Conservation (phyloP, 305 asterid genomes). For the Fraxinus albicans region DNA sequence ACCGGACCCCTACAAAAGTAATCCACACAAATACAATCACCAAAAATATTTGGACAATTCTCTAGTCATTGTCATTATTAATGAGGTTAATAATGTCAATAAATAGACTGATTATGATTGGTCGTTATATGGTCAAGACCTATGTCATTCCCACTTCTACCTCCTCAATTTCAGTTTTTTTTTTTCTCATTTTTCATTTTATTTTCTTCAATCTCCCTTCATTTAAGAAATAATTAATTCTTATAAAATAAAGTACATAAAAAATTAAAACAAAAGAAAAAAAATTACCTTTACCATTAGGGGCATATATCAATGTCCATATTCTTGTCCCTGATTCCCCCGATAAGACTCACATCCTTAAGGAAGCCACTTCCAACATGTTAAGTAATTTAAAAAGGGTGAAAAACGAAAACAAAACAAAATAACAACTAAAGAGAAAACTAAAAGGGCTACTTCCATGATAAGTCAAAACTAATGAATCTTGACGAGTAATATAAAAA, state of each 20-base stretch:
- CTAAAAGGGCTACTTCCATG: neutral
- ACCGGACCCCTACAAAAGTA: neutral
- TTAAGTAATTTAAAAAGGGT: neutral
- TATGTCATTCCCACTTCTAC: neutral
- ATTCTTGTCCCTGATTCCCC: too few species aligned
- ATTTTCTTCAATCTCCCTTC: neutral
- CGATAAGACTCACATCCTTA: too few species aligned
- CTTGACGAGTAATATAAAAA: neutral
- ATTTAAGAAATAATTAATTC: neutral
- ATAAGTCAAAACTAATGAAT: neutral
- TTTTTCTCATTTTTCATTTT: too few species aligned
- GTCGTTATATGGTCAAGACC: slow-evolving; percentile 25
- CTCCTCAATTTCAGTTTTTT: neutral
- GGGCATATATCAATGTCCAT: neutral
- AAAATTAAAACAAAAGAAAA: neutral
- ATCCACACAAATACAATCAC: neutral
- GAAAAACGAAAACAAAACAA: neutral
- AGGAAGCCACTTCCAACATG: too few species aligned
- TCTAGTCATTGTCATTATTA: slow-evolving; percentile 23
- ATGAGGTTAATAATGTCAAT: slow-evolving; percentile 22
- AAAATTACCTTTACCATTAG: neutral
- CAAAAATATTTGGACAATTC: neutral
- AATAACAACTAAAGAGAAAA: neutral
- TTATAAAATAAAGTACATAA: neutral
- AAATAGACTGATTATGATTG: slow-evolving; percentile 19